A percentile compares a stretch with the other conserved stretches of the same genome.
These are phyloP conservation scores for Prunus padus DNA, from an alignment of 306 rosid genomes.

Conservation along the genomic window DNA sequence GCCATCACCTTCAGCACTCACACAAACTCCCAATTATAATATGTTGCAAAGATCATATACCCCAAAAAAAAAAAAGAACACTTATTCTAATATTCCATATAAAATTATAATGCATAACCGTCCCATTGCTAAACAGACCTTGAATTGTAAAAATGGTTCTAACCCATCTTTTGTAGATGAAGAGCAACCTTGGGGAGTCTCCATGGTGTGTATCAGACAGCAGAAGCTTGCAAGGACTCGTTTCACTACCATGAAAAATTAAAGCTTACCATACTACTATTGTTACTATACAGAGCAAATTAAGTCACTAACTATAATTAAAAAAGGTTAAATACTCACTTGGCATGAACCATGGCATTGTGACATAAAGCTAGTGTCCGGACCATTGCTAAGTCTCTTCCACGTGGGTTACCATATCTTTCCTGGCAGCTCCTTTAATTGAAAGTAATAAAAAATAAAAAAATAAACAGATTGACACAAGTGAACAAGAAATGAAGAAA, in stretches of 20 bases:
- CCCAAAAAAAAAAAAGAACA: background rate
- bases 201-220: constrained; percentile 78
- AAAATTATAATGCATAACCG: background rate
- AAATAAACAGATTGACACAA: background rate
- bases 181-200: constrained; percentile 74
- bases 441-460: background rate
- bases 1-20: constrained; percentile 53
- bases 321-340: constrained; percentile 41
- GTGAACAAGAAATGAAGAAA: background rate
- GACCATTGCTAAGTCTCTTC: constrained; percentile 85
- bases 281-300: background rate
- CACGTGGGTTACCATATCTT: constrained; percentile 60
- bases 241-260: constrained; percentile 40
- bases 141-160: constrained; percentile 60
- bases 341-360: constrained; percentile 67
- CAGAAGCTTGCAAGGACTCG: constrained; percentile 71
- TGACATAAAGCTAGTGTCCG: constrained; percentile 79
- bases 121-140: constrained; percentile 42
- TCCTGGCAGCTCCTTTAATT: constrained; percentile 67
- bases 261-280: background rate
- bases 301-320: background rate
- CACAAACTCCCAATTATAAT: background rate
- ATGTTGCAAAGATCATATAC: background rate
- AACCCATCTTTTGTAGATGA: constrained; percentile 90
- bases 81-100: background rate